Conservation (phyloP, 495 filamentous ascomycete genomes). For the Podospora pseudopauciseta region DNA sequence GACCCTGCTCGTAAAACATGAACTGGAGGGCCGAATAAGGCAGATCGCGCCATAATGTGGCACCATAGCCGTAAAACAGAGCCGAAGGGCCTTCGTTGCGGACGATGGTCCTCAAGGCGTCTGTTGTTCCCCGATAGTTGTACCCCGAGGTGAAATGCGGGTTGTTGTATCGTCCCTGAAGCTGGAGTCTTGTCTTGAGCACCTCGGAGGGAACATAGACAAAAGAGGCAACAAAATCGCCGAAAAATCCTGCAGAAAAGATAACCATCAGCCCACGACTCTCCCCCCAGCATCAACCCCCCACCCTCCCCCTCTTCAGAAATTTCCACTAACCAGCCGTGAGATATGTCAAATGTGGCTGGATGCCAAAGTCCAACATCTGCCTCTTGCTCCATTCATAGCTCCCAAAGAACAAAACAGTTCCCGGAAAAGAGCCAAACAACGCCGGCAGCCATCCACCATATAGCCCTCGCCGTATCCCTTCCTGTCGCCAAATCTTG, state of each 20-base stretch:
- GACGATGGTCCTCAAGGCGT: constrained; percentile 81
- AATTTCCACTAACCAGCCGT: constrained; percentile 57
- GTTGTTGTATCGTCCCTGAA: constrained; percentile 94
- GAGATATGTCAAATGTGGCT: constrained; percentile 77
- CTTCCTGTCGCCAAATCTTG: constrained; percentile 91
- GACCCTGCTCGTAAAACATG: constrained; percentile 95
- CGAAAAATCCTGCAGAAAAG: constrained; percentile 66
- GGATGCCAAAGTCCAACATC: constrained; percentile 78
- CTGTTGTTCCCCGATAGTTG: constrained; percentile 76
- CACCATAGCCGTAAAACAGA: constrained; percentile 90
- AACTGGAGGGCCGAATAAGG: constrained; percentile 96
- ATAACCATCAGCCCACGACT: constrained; percentile 8
- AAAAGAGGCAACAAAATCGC: constrained; percentile 85
- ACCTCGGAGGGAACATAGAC: constrained; percentile 97
- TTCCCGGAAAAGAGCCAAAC: constrained; percentile 89
- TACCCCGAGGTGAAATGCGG: constrained; percentile 89
- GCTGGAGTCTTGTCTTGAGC: constrained; percentile 88
- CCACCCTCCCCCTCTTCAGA: background rate
- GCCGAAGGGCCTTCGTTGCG: constrained; percentile 76
- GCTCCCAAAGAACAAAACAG: constrained; percentile 89
- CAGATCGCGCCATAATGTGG: constrained; percentile 89
- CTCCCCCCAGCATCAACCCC: background rate
- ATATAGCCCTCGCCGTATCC: constrained; percentile 83
- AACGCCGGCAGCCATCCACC: constrained; percentile 87
- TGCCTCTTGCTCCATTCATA: constrained; percentile 93